Conservation (phyloP, 2,329 filamentous ascomycete genomes). For the Colletotrichum chlorophyti region DNA sequence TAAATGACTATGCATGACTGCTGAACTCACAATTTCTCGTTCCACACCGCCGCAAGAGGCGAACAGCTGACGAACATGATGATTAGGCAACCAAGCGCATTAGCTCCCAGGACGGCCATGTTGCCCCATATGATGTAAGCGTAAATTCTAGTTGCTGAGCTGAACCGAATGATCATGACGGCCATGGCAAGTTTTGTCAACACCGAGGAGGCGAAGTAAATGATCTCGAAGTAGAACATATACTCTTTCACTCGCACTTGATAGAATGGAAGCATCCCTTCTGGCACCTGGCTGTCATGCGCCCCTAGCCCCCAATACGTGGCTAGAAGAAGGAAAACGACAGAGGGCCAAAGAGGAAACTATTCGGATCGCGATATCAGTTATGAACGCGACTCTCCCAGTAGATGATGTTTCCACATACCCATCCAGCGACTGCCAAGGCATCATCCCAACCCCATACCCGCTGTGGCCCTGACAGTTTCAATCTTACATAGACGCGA, state of each 20-base stretch:
- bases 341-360: background rate
- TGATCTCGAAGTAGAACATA: slow-evolving; percentile 28
- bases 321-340: slow-evolving; percentile 6
- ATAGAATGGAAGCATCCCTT: slow-evolving; percentile 17
- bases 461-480: background rate
- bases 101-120: background rate
- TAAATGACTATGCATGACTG: background rate
- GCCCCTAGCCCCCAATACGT: slow-evolving; percentile 25
- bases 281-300: slow-evolving; percentile 21
- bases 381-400: slow-evolving; percentile 19
- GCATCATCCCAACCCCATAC: slow-evolving; percentile 26
- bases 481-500: slow-evolving; percentile 21
- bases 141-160: background rate
- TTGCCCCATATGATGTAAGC: background rate
- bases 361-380: background rate
- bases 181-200: background rate
- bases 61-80: background rate
- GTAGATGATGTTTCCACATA: background rate
- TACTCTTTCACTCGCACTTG: slow-evolving; percentile 20
- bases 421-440: slow-evolving; percentile 23
- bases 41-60: background rate
- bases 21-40: background rate
- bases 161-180: background rate
- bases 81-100: background rate
- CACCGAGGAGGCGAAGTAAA: background rate